Conservation (phyloP, 345 rosid species). For the Arabidopsis suecica region DNA sequence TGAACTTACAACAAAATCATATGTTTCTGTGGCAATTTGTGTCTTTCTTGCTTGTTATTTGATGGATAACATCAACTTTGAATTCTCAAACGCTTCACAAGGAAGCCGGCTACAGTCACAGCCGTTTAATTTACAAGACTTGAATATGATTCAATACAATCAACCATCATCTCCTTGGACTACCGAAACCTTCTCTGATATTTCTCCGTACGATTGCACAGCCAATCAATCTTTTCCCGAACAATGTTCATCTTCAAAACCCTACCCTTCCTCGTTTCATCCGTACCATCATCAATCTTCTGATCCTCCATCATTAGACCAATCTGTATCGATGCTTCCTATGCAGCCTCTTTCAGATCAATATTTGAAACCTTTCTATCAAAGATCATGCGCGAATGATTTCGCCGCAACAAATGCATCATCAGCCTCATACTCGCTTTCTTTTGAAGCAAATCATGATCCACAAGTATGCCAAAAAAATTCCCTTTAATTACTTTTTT, state of each 20-base stretch:
- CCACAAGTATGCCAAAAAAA: conserved; percentile 49
- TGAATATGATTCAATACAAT: conserved; percentile 42
- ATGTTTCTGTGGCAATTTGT: conserved; percentile 28
- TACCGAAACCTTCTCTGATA: conserved; percentile 23
- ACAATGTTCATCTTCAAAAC: conserved; percentile 47
- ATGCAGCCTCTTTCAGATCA: conserved; percentile 34
- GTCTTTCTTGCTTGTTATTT: conserved; percentile 28
- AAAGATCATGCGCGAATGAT: conserved; percentile 24
- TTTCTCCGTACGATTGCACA: conserved; percentile 35
- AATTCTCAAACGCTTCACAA: conserved; percentile 37
- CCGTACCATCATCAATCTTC: conserved; percentile 33
- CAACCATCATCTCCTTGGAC: conserved; percentile 42
- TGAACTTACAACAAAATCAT: conserved; percentile 33
- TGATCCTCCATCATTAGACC: conserved; percentile 28
- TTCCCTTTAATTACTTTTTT: not conserved
- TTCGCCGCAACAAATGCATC: conserved; percentile 23
- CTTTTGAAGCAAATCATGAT: conserved; percentile 55
- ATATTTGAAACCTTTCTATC: conserved; percentile 34
- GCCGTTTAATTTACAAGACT: conserved; percentile 36
- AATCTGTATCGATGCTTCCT: conserved; percentile 23
- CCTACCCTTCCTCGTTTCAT: conserved; percentile 37
- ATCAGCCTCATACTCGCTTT: conserved; percentile 43
- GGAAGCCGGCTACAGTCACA: conserved; percentile 39
- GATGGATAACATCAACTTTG: conserved; percentile 47
- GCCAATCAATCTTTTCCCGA: conserved; percentile 25